Evolutionary conservation across 2,329 filamentous ascomycete genomes (phyloP).

Genomic region (Diaporthe citrichinensis): DNA sequence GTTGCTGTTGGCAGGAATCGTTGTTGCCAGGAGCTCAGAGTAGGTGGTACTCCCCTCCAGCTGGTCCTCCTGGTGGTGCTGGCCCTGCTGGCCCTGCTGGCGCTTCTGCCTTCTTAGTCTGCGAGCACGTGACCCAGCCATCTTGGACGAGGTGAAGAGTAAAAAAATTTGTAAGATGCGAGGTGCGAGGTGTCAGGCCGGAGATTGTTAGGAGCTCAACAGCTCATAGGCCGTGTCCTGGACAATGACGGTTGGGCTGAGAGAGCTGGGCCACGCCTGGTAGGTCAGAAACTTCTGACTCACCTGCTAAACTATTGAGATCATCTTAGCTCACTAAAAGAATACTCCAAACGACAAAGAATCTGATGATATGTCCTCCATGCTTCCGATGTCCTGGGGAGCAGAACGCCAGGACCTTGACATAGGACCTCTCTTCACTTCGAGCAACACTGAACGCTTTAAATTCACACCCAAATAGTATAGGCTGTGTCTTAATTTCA

Average conservation of each 20-base stretch:
- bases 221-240: not conserved
- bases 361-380: not conserved
- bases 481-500: too few relatives aligned
- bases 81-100: not conserved
- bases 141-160: not conserved
- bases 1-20: not conserved
- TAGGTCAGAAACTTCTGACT: not conserved
- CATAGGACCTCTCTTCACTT: too few relatives aligned
- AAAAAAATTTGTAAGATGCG: not conserved
- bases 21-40: constrained; percentile 20
- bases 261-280: too few relatives aligned
- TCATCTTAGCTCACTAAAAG: too few relatives aligned
- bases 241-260: not conserved
- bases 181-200: not conserved
- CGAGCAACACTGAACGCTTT: too few relatives aligned
- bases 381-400: too few relatives aligned
- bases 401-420: too few relatives aligned
- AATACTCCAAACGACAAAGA: not conserved
- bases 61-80: not conserved
- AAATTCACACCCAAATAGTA: too few relatives aligned
- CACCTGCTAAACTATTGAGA: not conserved
- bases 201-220: not conserved
- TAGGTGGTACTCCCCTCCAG: constrained; percentile 14
- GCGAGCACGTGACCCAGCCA: not conserved
- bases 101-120: not conserved